Evolutionary conservation across 2,329 filamentous ascomycete genomes (phyloP).

Genomic region (Colletotrichum eleusines): DNA sequence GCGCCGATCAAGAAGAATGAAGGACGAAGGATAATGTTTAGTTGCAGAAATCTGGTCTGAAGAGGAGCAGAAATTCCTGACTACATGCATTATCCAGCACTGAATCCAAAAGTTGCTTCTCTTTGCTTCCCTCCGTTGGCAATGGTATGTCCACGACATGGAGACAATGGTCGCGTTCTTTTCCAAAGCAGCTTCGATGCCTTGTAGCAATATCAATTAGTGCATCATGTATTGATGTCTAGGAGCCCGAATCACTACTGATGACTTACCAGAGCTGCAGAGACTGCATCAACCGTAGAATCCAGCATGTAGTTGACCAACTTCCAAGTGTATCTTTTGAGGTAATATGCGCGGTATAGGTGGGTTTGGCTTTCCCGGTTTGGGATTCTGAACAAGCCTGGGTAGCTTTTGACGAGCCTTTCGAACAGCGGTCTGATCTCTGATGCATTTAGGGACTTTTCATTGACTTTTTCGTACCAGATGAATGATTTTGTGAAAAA

Average conservation of each 20-base stretch:
- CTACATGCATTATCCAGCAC: constrained; percentile 44
- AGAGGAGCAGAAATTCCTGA: constrained; percentile 53
- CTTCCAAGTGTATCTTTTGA: constrained; percentile 3
- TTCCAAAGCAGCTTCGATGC: constrained; percentile 42
- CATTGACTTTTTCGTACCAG: neutral
- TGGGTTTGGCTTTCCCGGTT: neutral
- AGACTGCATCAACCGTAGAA: neutral
- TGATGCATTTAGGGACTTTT: neutral
- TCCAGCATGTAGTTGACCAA: neutral
- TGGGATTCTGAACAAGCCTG: neutral
- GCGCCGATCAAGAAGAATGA: constrained; percentile 48
- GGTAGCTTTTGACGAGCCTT: neutral
- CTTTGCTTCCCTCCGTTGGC: constrained; percentile 37
- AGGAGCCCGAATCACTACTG: neutral
- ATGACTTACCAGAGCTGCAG: neutral
- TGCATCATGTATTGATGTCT: neutral
- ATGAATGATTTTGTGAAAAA: neutral
- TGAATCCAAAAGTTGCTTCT: constrained; percentile 6
- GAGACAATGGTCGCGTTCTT: constrained; percentile 47
- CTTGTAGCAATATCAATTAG: constrained; percentile 20
- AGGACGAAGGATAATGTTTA: constrained; percentile 43
- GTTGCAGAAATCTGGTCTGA: constrained; percentile 45
- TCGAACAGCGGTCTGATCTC: neutral
- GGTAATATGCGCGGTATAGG: neutral
- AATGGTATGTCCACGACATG: constrained; percentile 49